Evolutionary conservation across 2,329 filamentous ascomycete genomes (phyloP).

Genomic region (Cordyceps pruinosa): DNA sequence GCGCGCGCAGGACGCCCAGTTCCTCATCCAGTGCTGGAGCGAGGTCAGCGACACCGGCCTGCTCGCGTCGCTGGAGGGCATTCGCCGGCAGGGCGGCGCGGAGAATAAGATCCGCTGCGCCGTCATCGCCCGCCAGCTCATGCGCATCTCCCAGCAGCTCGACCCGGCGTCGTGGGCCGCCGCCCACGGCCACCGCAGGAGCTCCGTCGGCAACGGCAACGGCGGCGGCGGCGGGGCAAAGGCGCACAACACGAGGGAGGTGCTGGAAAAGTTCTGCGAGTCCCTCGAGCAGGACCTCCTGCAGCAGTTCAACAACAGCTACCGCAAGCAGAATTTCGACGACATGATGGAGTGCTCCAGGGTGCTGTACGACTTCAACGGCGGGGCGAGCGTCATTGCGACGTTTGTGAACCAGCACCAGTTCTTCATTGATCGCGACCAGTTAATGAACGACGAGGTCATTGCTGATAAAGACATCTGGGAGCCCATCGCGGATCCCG

Average conservation of each 20-base stretch:
- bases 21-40: slow-evolving; percentile 93
- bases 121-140: slow-evolving; percentile 84
- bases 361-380: slow-evolving; percentile 91
- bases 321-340: slow-evolving; percentile 88
- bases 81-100: slow-evolving; percentile 74
- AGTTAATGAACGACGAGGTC: slow-evolving; percentile 83
- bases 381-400: slow-evolving; percentile 89
- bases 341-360: slow-evolving; percentile 97
- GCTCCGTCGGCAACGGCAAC: slow-evolving; percentile 36
- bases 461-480: slow-evolving; percentile 68
- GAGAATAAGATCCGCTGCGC: slow-evolving; percentile 94
- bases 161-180: slow-evolving; percentile 70
- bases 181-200: slow-evolving; percentile 42
- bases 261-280: slow-evolving; percentile 95
- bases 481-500: slow-evolving; percentile 90
- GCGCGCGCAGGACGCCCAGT: slow-evolving; percentile 85
- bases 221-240: slow-evolving; percentile 38
- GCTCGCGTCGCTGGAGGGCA: slow-evolving; percentile 79
- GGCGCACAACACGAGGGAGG: slow-evolving; percentile 67
- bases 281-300: slow-evolving; percentile 90
- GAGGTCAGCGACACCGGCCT: slow-evolving; percentile 89
- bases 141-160: slow-evolving; percentile 87
- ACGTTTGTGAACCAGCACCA: slow-evolving; percentile 98
- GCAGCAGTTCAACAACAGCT: slow-evolving; percentile 96
- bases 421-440: slow-evolving; percentile 95